A percentile compares a stretch with the other conserved stretches of the same genome.
phyloP scores from a whole-genome alignment of 305 asterid species.

The Striga hermonthica region DNA sequence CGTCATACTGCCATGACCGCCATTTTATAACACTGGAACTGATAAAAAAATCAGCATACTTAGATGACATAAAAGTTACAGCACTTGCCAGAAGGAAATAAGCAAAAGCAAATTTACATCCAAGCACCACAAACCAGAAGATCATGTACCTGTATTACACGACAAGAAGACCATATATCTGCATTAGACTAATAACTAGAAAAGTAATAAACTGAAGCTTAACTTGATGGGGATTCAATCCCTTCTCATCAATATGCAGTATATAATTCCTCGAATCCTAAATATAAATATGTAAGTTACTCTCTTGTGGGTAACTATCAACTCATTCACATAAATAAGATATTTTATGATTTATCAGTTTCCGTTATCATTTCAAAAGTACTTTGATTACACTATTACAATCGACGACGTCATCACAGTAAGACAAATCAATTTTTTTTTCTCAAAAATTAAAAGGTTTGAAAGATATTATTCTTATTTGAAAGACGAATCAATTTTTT shows the following conservation, averaged over 20 bases:
- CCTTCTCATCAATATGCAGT: not conserved
- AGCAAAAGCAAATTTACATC: conserved; percentile 85
- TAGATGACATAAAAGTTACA: conserved; percentile 18
- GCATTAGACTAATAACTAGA: conserved; percentile 10
- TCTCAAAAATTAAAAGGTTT: not conserved
- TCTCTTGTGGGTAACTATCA: not conserved
- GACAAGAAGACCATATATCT: conserved; percentile 14
- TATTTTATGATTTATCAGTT: not conserved
- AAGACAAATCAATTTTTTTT: not conserved
- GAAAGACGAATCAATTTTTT: not conserved
- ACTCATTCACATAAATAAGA: conserved; percentile 6
- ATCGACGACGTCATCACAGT: not conserved
- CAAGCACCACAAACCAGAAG: conserved; percentile 90
- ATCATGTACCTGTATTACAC: conserved; percentile 68
- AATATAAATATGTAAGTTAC: not conserved
- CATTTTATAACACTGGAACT: conserved; percentile 11
- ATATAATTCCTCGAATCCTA: conserved; percentile 8
- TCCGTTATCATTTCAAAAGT: not conserved
- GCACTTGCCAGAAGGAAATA: conserved; percentile 78
- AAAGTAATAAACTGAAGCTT: not conserved
- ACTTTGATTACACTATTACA: not conserved
- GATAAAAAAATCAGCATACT: conserved; percentile 17
- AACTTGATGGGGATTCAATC: no score
- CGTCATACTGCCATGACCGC: no score
- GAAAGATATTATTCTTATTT: conserved; percentile 6